Evolutionary conservation across 176 grass and related monocot species (phyloP), one percentile per base, ranked within the genome.

Genomic region (Rhynchospora pubera): DNA sequence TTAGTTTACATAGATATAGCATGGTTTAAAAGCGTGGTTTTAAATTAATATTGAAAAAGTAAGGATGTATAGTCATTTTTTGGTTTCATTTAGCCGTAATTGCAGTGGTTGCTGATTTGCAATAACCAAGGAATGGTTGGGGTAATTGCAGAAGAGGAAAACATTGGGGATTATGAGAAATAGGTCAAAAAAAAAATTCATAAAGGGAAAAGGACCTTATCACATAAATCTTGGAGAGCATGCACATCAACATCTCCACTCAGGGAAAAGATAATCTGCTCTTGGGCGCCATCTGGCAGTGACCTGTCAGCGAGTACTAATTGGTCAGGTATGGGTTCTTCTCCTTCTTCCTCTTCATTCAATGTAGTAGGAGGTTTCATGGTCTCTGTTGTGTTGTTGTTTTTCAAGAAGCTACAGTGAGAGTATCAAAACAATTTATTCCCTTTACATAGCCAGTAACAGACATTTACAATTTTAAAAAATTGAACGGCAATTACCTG

Each of bases 241-340:
- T 89, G 92, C 62, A 94, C 16, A 84, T 97, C 92, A 86, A 97
- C 75, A 86, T 97, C 92, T 76, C 85, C 89, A 76, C 88, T 84
- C 44, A 89, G 93, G 68, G 95, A 97, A 88, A 97, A 97, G 70
- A 94, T 66, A 84, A 97, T 97, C 42, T 89, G 92, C 80, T 97
- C 95, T 67, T 88, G 86, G 57, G 85, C 89, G 24, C 92, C 95
- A 80, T 94, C 90, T 73, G 90, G 72, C 57, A 90, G 87, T 68
- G 88, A 86, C 63, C 95, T 91, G 83, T 97, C 90, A 61, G 87
- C 43, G 34, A 97, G 90, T 53, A 97, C 85, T 68, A 97, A 42
- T 80, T 97, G 83, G 52, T 89, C 85, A 1, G 88, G 83, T 68
- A 94, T 6, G 78, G 90, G 78, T 71, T 77, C 65, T 77, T 58